Evolutionary conservation across 2,329 filamentous ascomycete species (phyloP), one percentile per base, ranked within the genome.

Genomic region (Curvularia verruculosa): DNA sequence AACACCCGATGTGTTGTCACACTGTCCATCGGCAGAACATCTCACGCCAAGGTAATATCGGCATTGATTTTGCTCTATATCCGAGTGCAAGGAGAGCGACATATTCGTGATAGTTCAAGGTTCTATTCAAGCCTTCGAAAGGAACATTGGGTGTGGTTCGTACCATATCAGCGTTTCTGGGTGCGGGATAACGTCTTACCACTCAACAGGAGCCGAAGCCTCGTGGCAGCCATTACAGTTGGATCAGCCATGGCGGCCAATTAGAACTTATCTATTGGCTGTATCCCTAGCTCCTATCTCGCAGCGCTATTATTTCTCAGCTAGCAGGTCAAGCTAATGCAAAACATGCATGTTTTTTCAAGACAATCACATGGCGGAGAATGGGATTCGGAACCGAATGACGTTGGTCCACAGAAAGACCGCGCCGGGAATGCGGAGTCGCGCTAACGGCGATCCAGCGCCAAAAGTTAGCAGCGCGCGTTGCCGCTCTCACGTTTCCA

Each of bases 391-490:
- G 15, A 36, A 18, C 15, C 18, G 39, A 24, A 41, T 41, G 39
- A 41, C 39, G 39, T 41, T 41, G 15, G 13, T 6, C 39, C 21
- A 41, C 19, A 5, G 39, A 10, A 41, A 41, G 39, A 41, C 18
- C 12, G 39, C 19, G 18, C 19, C 12, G 39, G 10, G 12, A 41
- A 41, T 13, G 43, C 53, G 43, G 49, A 48, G 36, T n/a, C 44
- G 44, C 19, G 49, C 54, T 48, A 56, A 52, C 28, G 36, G 21
- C 1, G 40, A 15, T 48, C 13, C n/a, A 43, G 12, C 15, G 19
- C 39, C 39, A 51, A 51, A 51, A 51, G 39, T 56, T 52, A 39
- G 21, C 49, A 50, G 49, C 54, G 54, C 54, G 54, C 54, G 54
- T 56, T 49, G 51, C 49, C 24, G 24, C 54, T 48, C 24, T 31